phyloP scores from a whole-genome alignment of 257 asterid species.

The Fraxinus quadrangulata region DNA sequence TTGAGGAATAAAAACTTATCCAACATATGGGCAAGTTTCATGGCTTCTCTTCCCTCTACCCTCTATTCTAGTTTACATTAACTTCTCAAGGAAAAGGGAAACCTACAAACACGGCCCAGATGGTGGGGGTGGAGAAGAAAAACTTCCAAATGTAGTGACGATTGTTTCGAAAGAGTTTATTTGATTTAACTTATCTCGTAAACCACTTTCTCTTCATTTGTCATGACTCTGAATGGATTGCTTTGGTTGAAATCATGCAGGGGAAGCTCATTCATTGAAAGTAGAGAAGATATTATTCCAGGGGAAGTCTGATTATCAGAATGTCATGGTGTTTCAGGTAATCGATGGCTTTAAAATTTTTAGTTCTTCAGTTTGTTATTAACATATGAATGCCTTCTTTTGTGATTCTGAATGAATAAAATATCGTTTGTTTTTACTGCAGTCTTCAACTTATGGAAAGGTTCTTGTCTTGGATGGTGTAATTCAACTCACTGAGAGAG shows the following conservation, averaged over 20 bases:
- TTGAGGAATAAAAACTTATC: not conserved
- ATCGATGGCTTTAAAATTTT: conserved; percentile 17
- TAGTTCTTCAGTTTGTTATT: conserved; percentile 4
- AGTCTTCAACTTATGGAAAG: conserved; percentile 93
- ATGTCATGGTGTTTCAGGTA: conserved; percentile 95
- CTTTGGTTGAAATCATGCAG: conserved; percentile 48
- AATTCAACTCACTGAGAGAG: conserved; percentile 95
- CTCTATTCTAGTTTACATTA: not conserved
- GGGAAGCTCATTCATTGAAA: conserved; percentile 97
- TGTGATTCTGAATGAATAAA: conserved; percentile 13
- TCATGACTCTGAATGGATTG: not conserved
- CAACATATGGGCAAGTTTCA: not conserved
- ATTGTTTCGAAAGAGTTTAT: not conserved
- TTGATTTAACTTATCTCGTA: conserved; percentile 3
- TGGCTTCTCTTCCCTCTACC: not conserved
- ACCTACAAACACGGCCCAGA: not conserved
- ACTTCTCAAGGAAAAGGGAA: not conserved
- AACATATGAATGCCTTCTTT: not conserved
- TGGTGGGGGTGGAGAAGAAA: not conserved
- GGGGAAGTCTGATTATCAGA: conserved; percentile 92
- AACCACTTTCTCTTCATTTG: not conserved
- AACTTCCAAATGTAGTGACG: not conserved
- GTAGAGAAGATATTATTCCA: conserved; percentile 79
- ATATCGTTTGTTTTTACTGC: conserved; percentile 35
- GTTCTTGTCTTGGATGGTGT: conserved; percentile 98